Evolutionary conservation across 2,329 filamentous ascomycete genomes (phyloP).

Genomic region (Gnomoniopsis sp.): DNA sequence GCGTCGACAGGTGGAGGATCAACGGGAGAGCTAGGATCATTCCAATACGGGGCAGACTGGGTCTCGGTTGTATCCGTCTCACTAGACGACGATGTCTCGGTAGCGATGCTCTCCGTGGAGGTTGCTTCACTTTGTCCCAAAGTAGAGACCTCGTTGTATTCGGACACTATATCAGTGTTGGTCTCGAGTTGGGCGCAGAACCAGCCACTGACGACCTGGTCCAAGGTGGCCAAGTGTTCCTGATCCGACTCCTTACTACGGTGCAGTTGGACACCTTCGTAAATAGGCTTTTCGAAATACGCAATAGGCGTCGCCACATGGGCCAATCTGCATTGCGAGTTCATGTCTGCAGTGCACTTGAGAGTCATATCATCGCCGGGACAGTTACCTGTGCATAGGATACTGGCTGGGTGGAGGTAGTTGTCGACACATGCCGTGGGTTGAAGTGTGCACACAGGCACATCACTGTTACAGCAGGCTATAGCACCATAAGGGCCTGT

Average conservation of each 20-base stretch:
- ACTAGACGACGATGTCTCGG: too few relatives aligned
- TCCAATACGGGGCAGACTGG: too few relatives aligned
- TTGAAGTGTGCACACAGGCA: not conserved
- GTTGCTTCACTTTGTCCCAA: too few relatives aligned
- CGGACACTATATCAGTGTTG: too few relatives aligned
- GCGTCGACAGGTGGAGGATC: not conserved
- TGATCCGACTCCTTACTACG: not conserved
- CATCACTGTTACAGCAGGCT: not conserved
- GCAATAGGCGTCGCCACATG: constrained; percentile 5
- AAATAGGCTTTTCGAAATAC: not conserved
- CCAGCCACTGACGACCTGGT: not conserved
- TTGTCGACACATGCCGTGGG: constrained; percentile 9
- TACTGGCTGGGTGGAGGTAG: not conserved
- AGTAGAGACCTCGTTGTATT: too few relatives aligned
- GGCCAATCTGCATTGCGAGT: not conserved
- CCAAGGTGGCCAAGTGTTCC: not conserved
- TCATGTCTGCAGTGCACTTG: not conserved
- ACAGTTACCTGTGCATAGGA: constrained; percentile 5
- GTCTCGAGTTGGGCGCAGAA: not conserved
- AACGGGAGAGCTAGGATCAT: not conserved
- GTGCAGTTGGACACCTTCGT: not conserved
- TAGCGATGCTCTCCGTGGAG: too few relatives aligned
- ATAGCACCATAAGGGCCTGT: not conserved
- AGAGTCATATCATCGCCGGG: constrained; percentile 7
- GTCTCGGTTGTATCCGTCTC: too few relatives aligned